Evolutionary conservation across 23 red algal species (phyloP).

Genomic region (Agarophyton chilense): DNA sequence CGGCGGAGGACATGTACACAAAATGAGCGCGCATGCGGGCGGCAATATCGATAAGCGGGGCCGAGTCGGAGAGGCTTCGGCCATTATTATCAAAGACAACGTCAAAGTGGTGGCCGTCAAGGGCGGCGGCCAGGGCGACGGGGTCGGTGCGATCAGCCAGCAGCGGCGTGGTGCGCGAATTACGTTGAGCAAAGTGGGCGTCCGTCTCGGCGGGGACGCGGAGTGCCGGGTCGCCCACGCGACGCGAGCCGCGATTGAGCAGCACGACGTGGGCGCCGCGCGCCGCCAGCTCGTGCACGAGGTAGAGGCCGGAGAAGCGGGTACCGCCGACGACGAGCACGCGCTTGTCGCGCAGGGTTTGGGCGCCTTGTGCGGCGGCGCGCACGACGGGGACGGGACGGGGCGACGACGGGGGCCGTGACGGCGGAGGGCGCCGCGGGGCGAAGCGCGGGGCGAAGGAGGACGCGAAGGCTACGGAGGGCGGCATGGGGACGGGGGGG

Average conservation of each 20-base stretch:
- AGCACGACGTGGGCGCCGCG: slow-evolving; percentile 84
- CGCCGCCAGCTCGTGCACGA: slow-evolving; percentile 82
- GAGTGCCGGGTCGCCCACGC: slow-evolving; percentile 62
- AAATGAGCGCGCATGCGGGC: slow-evolving; percentile 73
- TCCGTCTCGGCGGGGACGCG: slow-evolving; percentile 85
- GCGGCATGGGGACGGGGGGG: background rate
- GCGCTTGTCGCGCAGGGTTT: slow-evolving; percentile 53
- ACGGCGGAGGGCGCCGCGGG: background rate
- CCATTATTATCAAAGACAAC: slow-evolving; percentile 95
- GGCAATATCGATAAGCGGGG: slow-evolving; percentile 74
- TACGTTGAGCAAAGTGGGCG: slow-evolving; percentile 73
- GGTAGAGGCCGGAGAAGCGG: slow-evolving; percentile 94
- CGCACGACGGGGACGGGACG: background rate
- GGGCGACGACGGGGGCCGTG: too few species aligned
- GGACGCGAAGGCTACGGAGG: background rate
- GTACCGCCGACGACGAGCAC: slow-evolving; percentile 95
- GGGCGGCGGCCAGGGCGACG: slow-evolving; percentile 31
- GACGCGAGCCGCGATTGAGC: slow-evolving; percentile 83
- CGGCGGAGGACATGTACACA: slow-evolving; percentile 97
- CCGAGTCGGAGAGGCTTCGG: slow-evolving; percentile 77
- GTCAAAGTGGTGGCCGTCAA: slow-evolving; percentile 73
- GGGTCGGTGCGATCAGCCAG: slow-evolving; percentile 86
- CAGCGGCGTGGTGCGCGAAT: slow-evolving; percentile 51
- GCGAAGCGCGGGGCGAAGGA: background rate
- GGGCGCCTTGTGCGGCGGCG: background rate